Conservation (phyloP, 1,284 basidiomycete species). For the Ceratobasidium sp. region DNA sequence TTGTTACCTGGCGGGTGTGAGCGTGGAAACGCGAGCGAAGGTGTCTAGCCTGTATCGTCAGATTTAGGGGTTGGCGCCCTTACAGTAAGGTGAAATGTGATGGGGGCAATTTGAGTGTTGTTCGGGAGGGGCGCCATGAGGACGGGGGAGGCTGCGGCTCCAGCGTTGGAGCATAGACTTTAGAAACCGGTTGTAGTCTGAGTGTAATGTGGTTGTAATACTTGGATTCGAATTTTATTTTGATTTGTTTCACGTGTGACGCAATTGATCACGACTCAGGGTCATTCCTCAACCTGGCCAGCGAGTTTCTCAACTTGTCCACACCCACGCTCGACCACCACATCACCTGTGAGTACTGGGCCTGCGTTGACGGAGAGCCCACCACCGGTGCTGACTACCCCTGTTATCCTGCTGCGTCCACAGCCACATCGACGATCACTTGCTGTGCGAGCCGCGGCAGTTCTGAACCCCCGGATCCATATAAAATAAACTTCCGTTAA, state of each 20-base stretch:
- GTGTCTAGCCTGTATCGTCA: too few relatives aligned
- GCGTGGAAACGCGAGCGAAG: conserved; percentile 40
- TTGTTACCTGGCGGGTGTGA: conserved; percentile 69
- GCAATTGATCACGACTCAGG: conserved; percentile 19
- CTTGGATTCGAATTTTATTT: too few relatives aligned
- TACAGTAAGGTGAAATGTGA: too few relatives aligned
- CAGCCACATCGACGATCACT: conserved; percentile 4
- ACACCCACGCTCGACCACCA: conserved; percentile 3
- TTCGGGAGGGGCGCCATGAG: too few relatives aligned
- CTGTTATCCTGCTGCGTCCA: not conserved
- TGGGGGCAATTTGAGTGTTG: too few relatives aligned
- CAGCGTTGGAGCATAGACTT: not conserved
- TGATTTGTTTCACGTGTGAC: conserved; percentile 11
- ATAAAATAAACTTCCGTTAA: not conserved
- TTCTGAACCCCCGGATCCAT: conserved; percentile 8
- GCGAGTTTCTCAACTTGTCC: not conserved
- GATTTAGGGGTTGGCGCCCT: too few relatives aligned
- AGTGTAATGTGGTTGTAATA: not conserved
- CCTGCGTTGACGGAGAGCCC: not conserved
- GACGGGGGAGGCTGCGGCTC: not conserved
- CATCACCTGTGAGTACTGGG: not conserved
- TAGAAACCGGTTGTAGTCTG: not conserved
- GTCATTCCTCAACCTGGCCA: not conserved
- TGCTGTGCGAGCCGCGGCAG: conserved; percentile 17
- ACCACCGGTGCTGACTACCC: not conserved